Evolutionary conservation across 495 filamentous ascomycete species (phyloP).

Genomic region (Penicillium daleae): DNA sequence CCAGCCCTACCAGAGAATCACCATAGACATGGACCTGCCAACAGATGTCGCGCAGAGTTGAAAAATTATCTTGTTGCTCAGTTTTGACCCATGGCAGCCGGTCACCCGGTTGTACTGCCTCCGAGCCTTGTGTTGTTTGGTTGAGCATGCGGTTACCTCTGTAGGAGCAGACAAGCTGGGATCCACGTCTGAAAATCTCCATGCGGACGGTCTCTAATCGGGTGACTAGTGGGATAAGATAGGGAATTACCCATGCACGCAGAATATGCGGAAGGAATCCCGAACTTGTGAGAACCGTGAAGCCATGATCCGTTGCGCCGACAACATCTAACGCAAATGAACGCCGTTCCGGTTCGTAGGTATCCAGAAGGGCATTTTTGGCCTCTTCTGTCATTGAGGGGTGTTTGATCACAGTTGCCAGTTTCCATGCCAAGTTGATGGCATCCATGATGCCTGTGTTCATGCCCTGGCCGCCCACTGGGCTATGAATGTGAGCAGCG

Average conservation of each 20-base stretch:
- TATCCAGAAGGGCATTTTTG: conserved; percentile 47
- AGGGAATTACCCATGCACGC: conserved; percentile 39
- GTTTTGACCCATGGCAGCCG: conserved; percentile 41
- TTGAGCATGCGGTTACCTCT: conserved; percentile 28
- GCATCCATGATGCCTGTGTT: conserved; percentile 65
- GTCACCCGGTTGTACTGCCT: conserved; percentile 36
- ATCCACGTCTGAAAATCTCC: conserved; percentile 31
- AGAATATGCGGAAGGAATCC: conserved; percentile 32
- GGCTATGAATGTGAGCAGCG: conserved; percentile 62
- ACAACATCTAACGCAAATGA: conserved; percentile 37
- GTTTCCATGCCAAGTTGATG: conserved; percentile 62
- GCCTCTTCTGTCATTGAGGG: conserved; percentile 36
- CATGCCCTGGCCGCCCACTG: conserved; percentile 62
- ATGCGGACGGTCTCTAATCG: conserved; percentile 23
- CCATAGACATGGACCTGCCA: conserved; percentile 48
- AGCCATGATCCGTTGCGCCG: conserved; percentile 37
- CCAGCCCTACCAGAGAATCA: conserved; percentile 14
- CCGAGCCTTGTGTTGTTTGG: conserved; percentile 13
- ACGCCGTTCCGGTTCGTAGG: conserved; percentile 55
- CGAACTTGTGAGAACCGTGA: conserved; percentile 28
- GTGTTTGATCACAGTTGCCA: conserved; percentile 48
- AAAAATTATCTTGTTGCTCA: conserved; percentile 36
- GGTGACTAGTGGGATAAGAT: conserved; percentile 27
- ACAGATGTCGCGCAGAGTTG: conserved; percentile 29
- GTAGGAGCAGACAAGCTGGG: conserved; percentile 40